Evolutionary conservation across 1,284 basidiomycete genomes (phyloP), one percentile per base, ranked within the genome.

Genomic region (Vanrija pseudolonga): DNA sequence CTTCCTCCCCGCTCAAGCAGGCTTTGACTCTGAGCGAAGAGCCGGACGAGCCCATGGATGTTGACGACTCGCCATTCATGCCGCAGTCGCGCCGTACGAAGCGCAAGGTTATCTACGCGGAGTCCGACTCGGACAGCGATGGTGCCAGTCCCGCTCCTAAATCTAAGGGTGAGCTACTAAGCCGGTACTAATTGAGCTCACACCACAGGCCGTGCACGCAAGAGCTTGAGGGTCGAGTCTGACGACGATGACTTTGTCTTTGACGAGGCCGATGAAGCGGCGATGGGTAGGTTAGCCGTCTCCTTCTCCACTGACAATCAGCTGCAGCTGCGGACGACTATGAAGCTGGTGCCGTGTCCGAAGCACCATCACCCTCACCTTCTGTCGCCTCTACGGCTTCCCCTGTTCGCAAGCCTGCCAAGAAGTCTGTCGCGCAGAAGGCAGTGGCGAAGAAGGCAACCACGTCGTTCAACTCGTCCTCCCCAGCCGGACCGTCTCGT

Each of bases 61-160:
- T 64, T 38, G 66, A 49, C 11, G 59, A 57, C 17, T 66, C 65
- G 18, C 64, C 68, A 0, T 51, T 66, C 18, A 47, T 64, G 6
- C 26, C 53, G 15, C 49, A 71, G 67, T 47, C 53, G 15, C 56
- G 72, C 19, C 49, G 69, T 19, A 62, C 62, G 11, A 78, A 78
- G 58, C 62, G 76, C 22, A 76, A 73, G 55, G 65, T 73, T 18
- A 57, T 73, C 9, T 75, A 76, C 40, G 69, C 70, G 14, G 77
- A 77, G 44, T 69, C 69, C 2, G 76, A 74, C 44, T 51, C 48
- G 23, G 52, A 47, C 17, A 41, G 23, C 41, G 48, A 50, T 17
- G 48, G 43, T 44, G 39, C 39, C 18, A 51, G 46, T 40, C 50
- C 44, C 20, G 54, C 32, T 40, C 28, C 9, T 37, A 53, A 28